These are phyloP conservation scores for Gossypium schwendimanii DNA, from an alignment of 441 rosid genomes.

Conservation along the genomic window DNA sequence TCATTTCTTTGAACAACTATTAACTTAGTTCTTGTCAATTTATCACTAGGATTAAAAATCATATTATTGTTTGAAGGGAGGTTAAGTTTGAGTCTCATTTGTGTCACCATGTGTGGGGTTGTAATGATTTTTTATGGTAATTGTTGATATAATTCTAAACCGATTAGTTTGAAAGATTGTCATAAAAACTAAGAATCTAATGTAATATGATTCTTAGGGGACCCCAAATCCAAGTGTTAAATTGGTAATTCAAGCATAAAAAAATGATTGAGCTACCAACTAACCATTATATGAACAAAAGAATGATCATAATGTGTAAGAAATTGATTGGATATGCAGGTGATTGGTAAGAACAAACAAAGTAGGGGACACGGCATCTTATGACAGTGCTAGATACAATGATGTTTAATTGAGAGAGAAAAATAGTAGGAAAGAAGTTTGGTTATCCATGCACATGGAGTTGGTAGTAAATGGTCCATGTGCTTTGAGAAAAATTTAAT, in stretches of 20 bases:
- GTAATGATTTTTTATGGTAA: too few relatives aligned
- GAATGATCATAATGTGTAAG: neutral
- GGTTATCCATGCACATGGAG: conserved; percentile 7
- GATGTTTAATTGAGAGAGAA: neutral
- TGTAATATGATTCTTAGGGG: neutral
- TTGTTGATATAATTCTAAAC: too few relatives aligned
- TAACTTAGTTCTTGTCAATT: neutral
- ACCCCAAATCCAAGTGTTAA: too few relatives aligned
- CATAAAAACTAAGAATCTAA: neutral
- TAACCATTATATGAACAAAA: neutral
- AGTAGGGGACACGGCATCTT: conserved; percentile 3
- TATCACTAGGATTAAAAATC: neutral
- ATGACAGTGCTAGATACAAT: neutral
- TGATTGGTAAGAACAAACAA: neutral
- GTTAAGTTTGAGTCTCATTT: neutral
- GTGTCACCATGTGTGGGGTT: too few relatives aligned
- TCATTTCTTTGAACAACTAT: conserved; percentile 1
- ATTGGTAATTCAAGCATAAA: too few relatives aligned
- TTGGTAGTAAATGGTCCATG: neutral
- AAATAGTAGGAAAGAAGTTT: neutral
- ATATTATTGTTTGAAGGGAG: neutral
- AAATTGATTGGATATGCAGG: neutral
- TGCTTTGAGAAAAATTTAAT: conserved; percentile 9
- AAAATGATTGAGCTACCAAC: neutral
- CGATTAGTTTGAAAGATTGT: neutral